phyloP scores from a whole-genome alignment of 148 eudicot species.

The Chenopodium formosanum region DNA sequence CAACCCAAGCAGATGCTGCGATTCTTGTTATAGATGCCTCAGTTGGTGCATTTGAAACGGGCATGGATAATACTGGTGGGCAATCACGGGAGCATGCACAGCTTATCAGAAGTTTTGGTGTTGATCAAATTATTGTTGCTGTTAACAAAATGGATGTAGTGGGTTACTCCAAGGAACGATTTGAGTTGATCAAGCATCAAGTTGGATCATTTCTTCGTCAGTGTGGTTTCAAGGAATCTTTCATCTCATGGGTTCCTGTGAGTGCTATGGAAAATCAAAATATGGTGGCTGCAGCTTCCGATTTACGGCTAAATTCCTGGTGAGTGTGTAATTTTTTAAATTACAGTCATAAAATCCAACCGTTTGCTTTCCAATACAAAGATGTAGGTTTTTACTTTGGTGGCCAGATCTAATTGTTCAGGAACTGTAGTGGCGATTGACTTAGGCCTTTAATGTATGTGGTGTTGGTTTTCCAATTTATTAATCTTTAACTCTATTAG shows the following conservation, averaged over 20 bases:
- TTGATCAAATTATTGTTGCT: slow-evolving; percentile 81
- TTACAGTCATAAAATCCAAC: neutral
- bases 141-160: slow-evolving; percentile 94
- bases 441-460: neutral
- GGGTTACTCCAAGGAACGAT: slow-evolving; percentile 79
- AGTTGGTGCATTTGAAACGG: slow-evolving; percentile 84
- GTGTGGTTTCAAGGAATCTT: slow-evolving; percentile 82
- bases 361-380: slow-evolving; percentile 1
- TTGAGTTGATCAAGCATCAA: slow-evolving; percentile 67
- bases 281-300: slow-evolving; percentile 68
- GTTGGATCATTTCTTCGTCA: slow-evolving; percentile 88
- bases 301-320: slow-evolving; percentile 75
- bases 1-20: slow-evolving; percentile 98
- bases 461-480: neutral
- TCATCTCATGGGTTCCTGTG: slow-evolving; percentile 74
- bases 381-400: neutral
- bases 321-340: slow-evolving; percentile 32
- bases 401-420: neutral
- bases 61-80: slow-evolving; percentile 74
- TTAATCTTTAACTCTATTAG: neutral
- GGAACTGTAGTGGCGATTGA: neutral
- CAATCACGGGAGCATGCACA: slow-evolving; percentile 97
- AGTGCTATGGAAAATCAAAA: slow-evolving; percentile 97
- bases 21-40: slow-evolving; percentile 93
- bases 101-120: slow-evolving; percentile 95